phyloP scores from a whole-genome alignment of 768 basidiomycete genomes.

The Xerocomellus intermedius region DNA sequence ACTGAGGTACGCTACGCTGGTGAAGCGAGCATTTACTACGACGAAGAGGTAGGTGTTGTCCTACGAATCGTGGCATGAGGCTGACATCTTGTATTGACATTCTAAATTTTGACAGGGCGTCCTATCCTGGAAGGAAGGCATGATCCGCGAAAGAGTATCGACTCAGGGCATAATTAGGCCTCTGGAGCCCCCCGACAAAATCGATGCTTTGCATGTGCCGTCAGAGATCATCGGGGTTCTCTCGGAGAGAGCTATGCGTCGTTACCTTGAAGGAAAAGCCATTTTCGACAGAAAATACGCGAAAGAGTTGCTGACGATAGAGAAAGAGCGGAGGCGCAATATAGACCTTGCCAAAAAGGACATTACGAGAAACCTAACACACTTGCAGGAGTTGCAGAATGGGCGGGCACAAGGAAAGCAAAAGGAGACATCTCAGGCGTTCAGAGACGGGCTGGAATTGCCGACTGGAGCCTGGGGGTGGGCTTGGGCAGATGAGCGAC shows the following conservation, averaged over 20 bases:
- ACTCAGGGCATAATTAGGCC: constrained; percentile 79
- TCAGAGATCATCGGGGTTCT: constrained; percentile 67
- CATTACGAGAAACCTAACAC: constrained; percentile 49
- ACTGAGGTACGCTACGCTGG: constrained; percentile 49
- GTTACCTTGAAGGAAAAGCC: constrained; percentile 67
- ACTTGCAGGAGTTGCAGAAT: constrained; percentile 35
- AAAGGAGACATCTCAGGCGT: constrained; percentile 17
- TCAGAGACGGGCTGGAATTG: constrained; percentile 36
- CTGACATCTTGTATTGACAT: constrained; percentile 3
- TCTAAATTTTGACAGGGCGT: constrained; percentile 30
- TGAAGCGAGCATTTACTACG: constrained; percentile 54
- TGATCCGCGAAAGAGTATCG: constrained; percentile 91
- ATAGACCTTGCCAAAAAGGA: constrained; percentile 65
- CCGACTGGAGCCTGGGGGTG: constrained; percentile 66
- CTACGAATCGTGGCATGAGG: neutral
- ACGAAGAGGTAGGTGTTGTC: constrained; percentile 41
- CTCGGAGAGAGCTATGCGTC: constrained; percentile 69
- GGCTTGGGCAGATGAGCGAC: constrained; percentile 85
- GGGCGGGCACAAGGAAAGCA: constrained; percentile 22
- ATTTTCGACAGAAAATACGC: constrained; percentile 69
- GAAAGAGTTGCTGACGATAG: constrained; percentile 53
- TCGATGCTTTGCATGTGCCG: constrained; percentile 66
- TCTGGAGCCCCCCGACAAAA: constrained; percentile 67
- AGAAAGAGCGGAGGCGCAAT: constrained; percentile 64
- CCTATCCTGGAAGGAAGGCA: constrained; percentile 47